Evolutionary conservation across 2,329 filamentous ascomycete genomes (phyloP).

Genomic region (Cercospora sp.): DNA sequence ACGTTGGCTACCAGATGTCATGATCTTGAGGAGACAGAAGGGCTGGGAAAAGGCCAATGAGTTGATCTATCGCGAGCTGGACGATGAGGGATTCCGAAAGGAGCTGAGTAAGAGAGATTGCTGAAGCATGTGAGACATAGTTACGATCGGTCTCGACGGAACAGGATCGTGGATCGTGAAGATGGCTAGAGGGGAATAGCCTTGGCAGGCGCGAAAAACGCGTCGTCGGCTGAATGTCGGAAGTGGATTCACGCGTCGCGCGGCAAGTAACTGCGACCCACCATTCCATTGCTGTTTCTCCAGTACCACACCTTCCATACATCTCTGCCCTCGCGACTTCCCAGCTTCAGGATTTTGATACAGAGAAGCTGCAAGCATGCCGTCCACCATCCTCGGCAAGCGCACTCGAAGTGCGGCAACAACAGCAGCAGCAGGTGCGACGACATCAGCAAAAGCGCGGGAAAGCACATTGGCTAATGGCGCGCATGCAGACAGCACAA

Average conservation of each 20-base stretch:
- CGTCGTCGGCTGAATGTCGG: constrained; percentile 10
- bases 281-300: background rate
- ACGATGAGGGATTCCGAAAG: background rate
- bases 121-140: background rate
- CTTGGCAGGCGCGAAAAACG: constrained; percentile 12
- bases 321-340: constrained; percentile 1
- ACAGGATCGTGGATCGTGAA: background rate
- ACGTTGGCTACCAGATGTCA: constrained; percentile 37
- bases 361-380: constrained; percentile 35
- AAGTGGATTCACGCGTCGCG: constrained; percentile 16
- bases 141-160: background rate
- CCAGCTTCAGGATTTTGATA: background rate
- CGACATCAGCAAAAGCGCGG: constrained; percentile 27
- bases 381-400: constrained; percentile 47
- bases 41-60: constrained; percentile 22
- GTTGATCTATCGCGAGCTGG: constrained; percentile 18
- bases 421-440: constrained; percentile 40
- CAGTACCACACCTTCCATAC: constrained; percentile 12
- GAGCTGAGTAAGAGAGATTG: background rate
- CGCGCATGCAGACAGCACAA: constrained; percentile 14
- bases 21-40: constrained; percentile 17
- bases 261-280: constrained; percentile 6
- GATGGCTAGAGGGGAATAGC: constrained; percentile 2
- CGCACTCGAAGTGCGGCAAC: constrained; percentile 44
- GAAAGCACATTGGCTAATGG: constrained; percentile 20